Conservation (phyloP, 1,284 basidiomycete species). For the Agroathelia rolfsii region DNA sequence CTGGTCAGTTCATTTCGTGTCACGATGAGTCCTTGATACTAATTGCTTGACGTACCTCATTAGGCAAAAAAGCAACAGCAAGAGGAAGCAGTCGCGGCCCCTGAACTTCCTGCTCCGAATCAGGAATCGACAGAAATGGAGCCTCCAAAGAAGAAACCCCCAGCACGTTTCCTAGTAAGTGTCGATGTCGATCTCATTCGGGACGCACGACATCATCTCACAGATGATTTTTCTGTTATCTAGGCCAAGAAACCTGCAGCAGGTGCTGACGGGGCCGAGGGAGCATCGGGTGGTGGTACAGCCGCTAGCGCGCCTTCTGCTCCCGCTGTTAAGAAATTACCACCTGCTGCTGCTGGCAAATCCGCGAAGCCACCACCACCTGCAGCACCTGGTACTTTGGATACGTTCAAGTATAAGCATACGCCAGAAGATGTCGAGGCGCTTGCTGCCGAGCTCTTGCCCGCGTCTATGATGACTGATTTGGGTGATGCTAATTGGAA, state of each 20-base stretch:
- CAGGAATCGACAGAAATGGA: too few species aligned
- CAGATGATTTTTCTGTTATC: conserved; percentile 8
- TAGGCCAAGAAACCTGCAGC: conserved; percentile 47
- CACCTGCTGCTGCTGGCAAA: conserved; percentile 31
- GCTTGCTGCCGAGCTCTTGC: conserved; percentile 69
- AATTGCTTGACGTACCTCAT: too few species aligned
- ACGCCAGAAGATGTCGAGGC: conserved; percentile 88
- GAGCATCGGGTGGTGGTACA: conserved; percentile 17
- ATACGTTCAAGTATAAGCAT: conserved; percentile 88
- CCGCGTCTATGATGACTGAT: conserved; percentile 60
- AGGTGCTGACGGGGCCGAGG: conserved; percentile 18
- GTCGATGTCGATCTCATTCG: too few species aligned
- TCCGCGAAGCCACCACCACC: conserved; percentile 41
- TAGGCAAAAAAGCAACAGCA: too few species aligned
- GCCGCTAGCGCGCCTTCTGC: conserved; percentile 24
- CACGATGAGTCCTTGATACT: too few species aligned
- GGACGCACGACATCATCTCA: too few species aligned
- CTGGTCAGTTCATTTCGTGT: conserved; percentile 24
- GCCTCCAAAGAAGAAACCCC: too few species aligned
- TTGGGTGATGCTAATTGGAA: conserved; percentile 92
- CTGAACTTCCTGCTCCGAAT: too few species aligned
- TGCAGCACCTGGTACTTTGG: conserved; percentile 45
- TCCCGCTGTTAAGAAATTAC: conserved; percentile 36
- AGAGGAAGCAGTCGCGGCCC: too few species aligned
- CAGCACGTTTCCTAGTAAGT: too few species aligned